Base-by-base conservation (phyloP, 768 basidiomycete genomes). In the Suillus bovinus region DNA sequence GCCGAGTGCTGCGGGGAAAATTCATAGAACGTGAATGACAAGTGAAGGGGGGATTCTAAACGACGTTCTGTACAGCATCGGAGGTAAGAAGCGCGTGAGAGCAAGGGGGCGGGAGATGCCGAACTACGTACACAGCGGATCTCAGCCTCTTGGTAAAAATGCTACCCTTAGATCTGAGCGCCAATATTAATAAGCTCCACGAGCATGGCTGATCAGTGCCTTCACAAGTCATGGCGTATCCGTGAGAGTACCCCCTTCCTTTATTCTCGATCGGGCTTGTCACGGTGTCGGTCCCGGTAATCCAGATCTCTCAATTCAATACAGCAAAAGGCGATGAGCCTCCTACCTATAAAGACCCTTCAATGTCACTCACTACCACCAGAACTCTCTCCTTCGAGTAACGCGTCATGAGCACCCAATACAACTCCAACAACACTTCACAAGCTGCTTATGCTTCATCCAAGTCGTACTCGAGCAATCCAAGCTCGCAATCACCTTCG, bases 241-340 rank as follows among this genome's bases (percentile, higher is more conserved):
- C 65, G 70, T 71, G 68, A 66, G 70, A 69, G 61, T 11, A 38
- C 22, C 46, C 42, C 44, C n/a, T 61, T 58, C 31, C 60, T 41
- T 63, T 64, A 22, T 67, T 68, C 61, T 38, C 65, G 63, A 56
- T 68, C 71, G 39, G 63, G 62, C 66, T 63, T 67, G 65, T 46
- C 44, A 14, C 44, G 44, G 41, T 66, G 64, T 73, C 72, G 73
- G 69, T 69, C 67, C 73, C 72, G 74, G 69, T 65, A 67, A 66
- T n/a, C 49, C 57, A 65, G 55, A 22, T 41, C 64, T 34, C 53
- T 44, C 59, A 62, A 53, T 63, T 66, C 70, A 65, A 33, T 60
- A 50, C 68, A 63, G 44, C 61, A 58, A 58, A 64, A 71, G 72
- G 72, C 72, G 72, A 74, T 73, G 72, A 67, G 60, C 36, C 55